phyloP scores from a whole-genome alignment of 306 rosid species.

The Citrullus amarus region DNA sequence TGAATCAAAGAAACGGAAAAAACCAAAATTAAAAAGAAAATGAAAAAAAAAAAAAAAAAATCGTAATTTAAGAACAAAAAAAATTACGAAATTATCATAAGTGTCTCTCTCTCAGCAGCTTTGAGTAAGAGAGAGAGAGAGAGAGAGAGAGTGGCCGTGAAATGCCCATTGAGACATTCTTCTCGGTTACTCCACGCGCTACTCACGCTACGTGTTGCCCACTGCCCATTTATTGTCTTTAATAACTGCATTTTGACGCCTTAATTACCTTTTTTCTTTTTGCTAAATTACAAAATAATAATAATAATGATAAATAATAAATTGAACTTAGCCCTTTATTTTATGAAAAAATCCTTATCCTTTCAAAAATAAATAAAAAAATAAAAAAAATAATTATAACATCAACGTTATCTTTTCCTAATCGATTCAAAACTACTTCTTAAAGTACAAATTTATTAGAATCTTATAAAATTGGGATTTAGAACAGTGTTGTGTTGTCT shows the following conservation, averaged over 20 bases:
- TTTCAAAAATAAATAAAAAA: too few species aligned
- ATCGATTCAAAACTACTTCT: too few species aligned
- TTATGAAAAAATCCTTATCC: too few species aligned
- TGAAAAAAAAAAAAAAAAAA: background rate
- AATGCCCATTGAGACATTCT: conserved; percentile 1
- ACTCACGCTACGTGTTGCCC: background rate
- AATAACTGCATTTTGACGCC: background rate
- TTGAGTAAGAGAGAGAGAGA: background rate
- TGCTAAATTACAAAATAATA: too few species aligned
- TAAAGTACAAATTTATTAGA: too few species aligned
- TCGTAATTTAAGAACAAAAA: background rate
- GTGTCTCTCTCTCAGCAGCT: background rate
- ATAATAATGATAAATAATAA: too few species aligned
- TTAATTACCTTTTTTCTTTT: background rate
- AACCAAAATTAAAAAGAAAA: too few species aligned
- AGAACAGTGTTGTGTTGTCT: too few species aligned
- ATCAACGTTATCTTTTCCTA: too few species aligned
- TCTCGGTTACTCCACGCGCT: conserved; percentile 3
- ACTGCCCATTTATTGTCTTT: background rate
- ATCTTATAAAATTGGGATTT: too few species aligned
- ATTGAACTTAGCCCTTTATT: too few species aligned
- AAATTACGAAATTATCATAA: background rate
- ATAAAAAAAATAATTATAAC: too few species aligned
- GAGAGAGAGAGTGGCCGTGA: conserved; percentile 7
- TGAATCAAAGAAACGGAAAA: background rate